Evolutionary conservation across 2,329 filamentous ascomycete genomes (phyloP).

Genomic region (Pseudogymnoascus sp.): DNA sequence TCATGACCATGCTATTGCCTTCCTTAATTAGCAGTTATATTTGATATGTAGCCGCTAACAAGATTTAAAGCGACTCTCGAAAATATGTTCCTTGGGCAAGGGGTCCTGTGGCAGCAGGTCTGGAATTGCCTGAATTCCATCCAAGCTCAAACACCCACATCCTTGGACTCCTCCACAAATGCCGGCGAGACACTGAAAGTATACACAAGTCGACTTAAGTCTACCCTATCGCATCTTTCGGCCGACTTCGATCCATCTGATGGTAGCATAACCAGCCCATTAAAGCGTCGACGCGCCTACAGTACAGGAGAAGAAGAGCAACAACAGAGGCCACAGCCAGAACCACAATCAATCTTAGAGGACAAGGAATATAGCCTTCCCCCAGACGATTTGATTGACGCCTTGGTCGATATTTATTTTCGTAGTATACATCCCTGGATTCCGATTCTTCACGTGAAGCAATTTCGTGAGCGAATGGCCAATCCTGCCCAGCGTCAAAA

Average conservation of each 20-base stretch:
- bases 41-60: slow-evolving; percentile 16
- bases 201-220: slow-evolving; percentile 22
- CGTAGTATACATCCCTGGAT: slow-evolving; percentile 32
- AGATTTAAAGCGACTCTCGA: slow-evolving; percentile 15
- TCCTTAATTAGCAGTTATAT: neutral
- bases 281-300: slow-evolving; percentile 15
- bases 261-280: slow-evolving; percentile 16
- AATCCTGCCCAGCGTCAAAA: slow-evolving; percentile 18
- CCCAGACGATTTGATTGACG: slow-evolving; percentile 23
- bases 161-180: neutral
- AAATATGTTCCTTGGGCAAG: slow-evolving; percentile 23
- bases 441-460: slow-evolving; percentile 29
- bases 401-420: slow-evolving; percentile 30
- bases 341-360: neutral
- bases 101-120: slow-evolving; percentile 22
- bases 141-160: neutral
- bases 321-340: neutral
- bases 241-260: slow-evolving; percentile 20
- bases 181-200: slow-evolving; percentile 13
- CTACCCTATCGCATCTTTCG: slow-evolving; percentile 21
- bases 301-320: neutral
- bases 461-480: slow-evolving; percentile 27
- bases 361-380: slow-evolving; percentile 14
- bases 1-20: neutral
- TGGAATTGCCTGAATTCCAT: slow-evolving; percentile 18